Conservation (phyloP, 345 rosid species). For the Citrus hindsii region DNA sequence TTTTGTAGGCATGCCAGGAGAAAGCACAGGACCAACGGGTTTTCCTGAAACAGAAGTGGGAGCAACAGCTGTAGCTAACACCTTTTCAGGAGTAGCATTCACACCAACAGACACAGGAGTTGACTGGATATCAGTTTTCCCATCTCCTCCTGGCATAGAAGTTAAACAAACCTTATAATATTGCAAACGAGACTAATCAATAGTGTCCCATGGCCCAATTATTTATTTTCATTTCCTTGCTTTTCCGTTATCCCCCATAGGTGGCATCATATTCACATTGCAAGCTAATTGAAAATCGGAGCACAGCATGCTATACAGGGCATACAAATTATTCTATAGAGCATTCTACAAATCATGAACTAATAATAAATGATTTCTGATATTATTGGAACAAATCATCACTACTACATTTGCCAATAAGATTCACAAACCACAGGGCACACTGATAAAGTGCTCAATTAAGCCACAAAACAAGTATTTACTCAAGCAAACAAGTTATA, state of each 20-base stretch:
- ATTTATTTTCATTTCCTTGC: neutral
- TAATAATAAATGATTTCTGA: neutral
- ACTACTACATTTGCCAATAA: neutral
- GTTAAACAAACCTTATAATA: neutral
- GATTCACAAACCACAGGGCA: neutral
- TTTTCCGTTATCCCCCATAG: neutral
- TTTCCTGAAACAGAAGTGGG: constrained; percentile 33
- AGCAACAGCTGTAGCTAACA: constrained; percentile 27
- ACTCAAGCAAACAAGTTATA: neutral
- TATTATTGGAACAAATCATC: neutral
- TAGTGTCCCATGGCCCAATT: neutral
- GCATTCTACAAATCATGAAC: neutral
- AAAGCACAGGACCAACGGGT: constrained; percentile 21
- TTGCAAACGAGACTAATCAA: neutral
- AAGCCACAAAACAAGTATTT: too few relatives aligned
- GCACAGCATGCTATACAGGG: neutral
- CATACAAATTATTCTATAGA: neutral
- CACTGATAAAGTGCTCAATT: too few relatives aligned
- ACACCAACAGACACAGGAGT: constrained; percentile 25
- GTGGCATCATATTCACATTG: neutral
- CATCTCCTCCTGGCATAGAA: constrained; percentile 34
- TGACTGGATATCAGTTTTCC: constrained; percentile 36
- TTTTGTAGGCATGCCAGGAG: constrained; percentile 42
- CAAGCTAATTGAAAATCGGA: neutral
- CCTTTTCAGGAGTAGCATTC: constrained; percentile 26